Percentiles rank a stretch among this genome's conserved stretches.
These are phyloP conservation scores for Phytophthora pluvialis DNA, from an alignment of 352 stramenopile species.

Conservation along the genomic window DNA sequence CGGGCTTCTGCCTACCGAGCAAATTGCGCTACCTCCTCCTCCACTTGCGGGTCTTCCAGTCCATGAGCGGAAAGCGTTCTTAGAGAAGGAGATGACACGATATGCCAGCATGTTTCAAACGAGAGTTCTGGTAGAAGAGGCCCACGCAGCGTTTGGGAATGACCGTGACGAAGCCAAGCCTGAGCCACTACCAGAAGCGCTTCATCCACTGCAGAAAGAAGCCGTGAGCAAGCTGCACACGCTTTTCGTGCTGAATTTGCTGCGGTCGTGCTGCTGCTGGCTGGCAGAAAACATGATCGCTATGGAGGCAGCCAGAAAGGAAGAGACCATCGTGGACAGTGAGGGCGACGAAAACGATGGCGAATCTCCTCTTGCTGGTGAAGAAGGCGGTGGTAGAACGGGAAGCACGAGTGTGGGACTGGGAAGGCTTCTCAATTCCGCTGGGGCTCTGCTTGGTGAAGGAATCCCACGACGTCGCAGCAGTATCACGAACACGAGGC, in stretches of 20 bases:
- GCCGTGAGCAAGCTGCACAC: conserved; percentile 43
- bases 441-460: conserved; percentile 10
- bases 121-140: conserved; percentile 23
- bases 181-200: conserved; percentile 14
- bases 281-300: conserved; percentile 58
- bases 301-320: conserved; percentile 4
- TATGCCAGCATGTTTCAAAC: conserved; percentile 34
- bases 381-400: neutral
- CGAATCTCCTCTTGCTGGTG: neutral
- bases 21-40: neutral
- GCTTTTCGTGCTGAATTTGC: conserved; percentile 64
- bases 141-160: neutral
- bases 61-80: conserved; percentile 13
- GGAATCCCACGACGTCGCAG: conserved; percentile 36
- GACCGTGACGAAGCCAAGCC: neutral
- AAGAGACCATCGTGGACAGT: neutral
- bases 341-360: conserved; percentile 1
- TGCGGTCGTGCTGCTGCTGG: conserved; percentile 70
- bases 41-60: conserved; percentile 16
- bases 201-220: conserved; percentile 44
- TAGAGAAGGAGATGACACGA: conserved; percentile 24
- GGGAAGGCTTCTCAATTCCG: neutral
- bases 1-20: neutral
- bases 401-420: neutral
- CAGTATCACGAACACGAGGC: conserved; percentile 47